Percentiles rank a stretch among this genome's conserved stretches.
Evolutionary conservation across 2,329 filamentous ascomycete genomes (phyloP).

Genomic region (Kalaharituber pfeilii): DNA sequence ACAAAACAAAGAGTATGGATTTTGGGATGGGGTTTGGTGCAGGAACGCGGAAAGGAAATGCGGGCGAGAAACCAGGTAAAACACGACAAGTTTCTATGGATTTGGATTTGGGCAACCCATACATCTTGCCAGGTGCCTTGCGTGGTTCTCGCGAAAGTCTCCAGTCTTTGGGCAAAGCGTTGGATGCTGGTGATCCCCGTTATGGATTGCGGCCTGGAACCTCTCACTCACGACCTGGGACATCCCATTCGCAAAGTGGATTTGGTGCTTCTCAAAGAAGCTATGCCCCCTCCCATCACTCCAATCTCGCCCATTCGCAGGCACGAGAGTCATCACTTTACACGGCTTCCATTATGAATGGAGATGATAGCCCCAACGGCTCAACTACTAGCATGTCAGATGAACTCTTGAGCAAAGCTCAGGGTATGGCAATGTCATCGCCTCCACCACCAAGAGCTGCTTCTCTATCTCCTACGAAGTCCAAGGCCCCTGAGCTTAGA

Average conservation of each 20-base stretch:
- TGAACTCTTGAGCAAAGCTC: conserved; percentile 14
- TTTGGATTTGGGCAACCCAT: conserved; percentile 65
- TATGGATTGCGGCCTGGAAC: conserved; percentile 39
- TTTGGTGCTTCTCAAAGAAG: background rate
- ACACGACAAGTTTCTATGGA: conserved; percentile 41
- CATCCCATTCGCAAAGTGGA: background rate
- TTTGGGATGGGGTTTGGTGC: conserved; percentile 55
- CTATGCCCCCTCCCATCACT: background rate
- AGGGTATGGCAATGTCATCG: conserved; percentile 17
- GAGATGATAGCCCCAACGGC: conserved; percentile 19
- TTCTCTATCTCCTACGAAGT: conserved; percentile 8
- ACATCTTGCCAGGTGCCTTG: conserved; percentile 80
- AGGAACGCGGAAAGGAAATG: conserved; percentile 16
- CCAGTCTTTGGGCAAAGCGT: conserved; percentile 62
- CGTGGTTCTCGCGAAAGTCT: conserved; percentile 71
- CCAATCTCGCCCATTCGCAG: background rate
- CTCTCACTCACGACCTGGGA: background rate
- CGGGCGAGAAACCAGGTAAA: conserved; percentile 30
- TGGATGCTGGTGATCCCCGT: conserved; percentile 62
- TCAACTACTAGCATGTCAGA: conserved; percentile 14
- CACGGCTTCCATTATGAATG: conserved; percentile 16
- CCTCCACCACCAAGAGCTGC: conserved; percentile 16
- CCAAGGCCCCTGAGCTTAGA: conserved; percentile 1
- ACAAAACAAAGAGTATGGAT: conserved; percentile 80
- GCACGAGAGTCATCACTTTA: conserved; percentile 21